A percentile compares a stretch with the other conserved stretches of the same genome.
phyloP scores from a whole-genome alignment of 2,329 filamentous ascomycete genomes.

The Stachybotrys echinatus region DNA sequence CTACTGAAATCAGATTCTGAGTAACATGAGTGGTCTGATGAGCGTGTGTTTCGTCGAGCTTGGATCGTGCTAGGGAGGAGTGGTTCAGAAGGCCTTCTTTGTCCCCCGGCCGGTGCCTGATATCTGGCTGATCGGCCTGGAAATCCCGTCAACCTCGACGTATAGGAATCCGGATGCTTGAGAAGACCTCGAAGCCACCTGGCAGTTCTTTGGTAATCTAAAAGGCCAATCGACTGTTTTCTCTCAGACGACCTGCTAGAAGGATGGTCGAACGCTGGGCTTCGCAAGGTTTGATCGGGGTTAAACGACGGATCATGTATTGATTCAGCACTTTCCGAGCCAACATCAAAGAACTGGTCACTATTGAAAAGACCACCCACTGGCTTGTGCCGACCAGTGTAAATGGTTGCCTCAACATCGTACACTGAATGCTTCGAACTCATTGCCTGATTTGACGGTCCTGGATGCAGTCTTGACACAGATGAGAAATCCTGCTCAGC shows the following conservation, averaged over 20 bases:
- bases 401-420: too few species aligned
- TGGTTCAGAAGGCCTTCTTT: slow-evolving; percentile 15
- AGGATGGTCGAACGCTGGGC: not conserved
- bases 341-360: too few species aligned
- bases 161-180: slow-evolving; percentile 17
- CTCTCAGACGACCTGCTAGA: not conserved
- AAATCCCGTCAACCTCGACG: slow-evolving; percentile 20
- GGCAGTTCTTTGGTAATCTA: slow-evolving; percentile 24
- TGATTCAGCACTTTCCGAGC: not conserved
- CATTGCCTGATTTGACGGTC: too few species aligned
- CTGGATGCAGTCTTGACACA: too few species aligned
- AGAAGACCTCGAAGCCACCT: slow-evolving; percentile 27
- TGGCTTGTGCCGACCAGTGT: too few species aligned
- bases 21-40: slow-evolving; percentile 12
- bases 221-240: not conserved
- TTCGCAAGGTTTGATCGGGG: too few species aligned
- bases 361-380: too few species aligned
- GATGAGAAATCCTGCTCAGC: too few species aligned
- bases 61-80: slow-evolving; percentile 9
- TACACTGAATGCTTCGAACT: too few species aligned
- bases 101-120: not conserved
- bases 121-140: slow-evolving; percentile 5
- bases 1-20: slow-evolving; percentile 18
- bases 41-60: slow-evolving; percentile 10
- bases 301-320: too few species aligned